Base-by-base conservation (phyloP, 805 yeast genomes). In the Wickerhamiella azymoides region DNA sequence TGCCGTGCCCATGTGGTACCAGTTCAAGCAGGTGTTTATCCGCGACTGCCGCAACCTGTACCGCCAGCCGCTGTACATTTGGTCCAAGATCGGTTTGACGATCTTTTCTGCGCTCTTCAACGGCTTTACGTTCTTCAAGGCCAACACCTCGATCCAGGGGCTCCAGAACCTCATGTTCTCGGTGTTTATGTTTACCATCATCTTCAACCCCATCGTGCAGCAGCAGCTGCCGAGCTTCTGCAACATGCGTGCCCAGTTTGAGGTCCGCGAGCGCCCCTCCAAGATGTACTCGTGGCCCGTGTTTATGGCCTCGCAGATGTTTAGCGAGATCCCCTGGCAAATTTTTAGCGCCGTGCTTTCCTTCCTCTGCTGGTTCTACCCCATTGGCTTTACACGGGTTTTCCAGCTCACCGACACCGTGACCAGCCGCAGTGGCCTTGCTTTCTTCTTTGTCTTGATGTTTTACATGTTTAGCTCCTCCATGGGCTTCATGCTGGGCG, bases 201-300 rank as follows among this genome's bases (percentile, higher is more conserved):
- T 73, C 45, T 66, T 75, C 45, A 73, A 74, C n/a, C 77, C 83
- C 14, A 57, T 73, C 38, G 65, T 74, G 53, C 76, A 79, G 55
- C 84, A 80, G 61, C 70, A 76, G 46, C 81, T 77, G 56, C 77
- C 71, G 18, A 69, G 71, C 47, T 79, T 79, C 21, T 68, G 74
- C 39, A 65, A 63, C 16, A 68, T 77, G 17, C 70, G 86, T 55
- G 80, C 76, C 47, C 59, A 80, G 36, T 81, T 64, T 56, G 88
- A 80, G 60, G 82, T 74, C 11, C 70, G 89, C 56, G 89, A 81
- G 57, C 68, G 76, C 17, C 72, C 77, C 48, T 77, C 84, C 4
- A 80, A 79, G 56, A 81, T 83, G 36, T 81, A 76, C 65, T 80
- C 78, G 55, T 81, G 88, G 88, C 66, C 76, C 24, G 61, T 72